Conservation (phyloP, 495 filamentous ascomycete genomes). For the Aspergillus ostianus region DNA sequence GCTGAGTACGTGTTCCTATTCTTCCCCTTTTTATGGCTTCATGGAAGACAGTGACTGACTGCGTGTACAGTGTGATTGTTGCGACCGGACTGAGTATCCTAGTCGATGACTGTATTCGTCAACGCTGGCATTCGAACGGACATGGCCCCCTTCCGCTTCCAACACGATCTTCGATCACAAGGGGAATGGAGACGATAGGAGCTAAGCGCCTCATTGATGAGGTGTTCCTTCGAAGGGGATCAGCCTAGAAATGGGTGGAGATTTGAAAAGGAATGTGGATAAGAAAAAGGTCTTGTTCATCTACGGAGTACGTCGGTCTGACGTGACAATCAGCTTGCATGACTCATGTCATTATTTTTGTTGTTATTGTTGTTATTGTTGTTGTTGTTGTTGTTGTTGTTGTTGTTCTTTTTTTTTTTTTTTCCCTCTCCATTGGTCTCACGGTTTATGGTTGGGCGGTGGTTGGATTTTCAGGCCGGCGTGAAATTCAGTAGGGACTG, state of each 20-base stretch:
- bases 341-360: neutral
- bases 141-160: constrained; percentile 53
- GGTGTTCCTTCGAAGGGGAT: constrained; percentile 63
- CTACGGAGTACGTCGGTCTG: too few species aligned
- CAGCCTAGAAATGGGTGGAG: constrained; percentile 24
- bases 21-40: neutral
- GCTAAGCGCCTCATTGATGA: constrained; percentile 76
- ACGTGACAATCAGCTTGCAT: neutral
- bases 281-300: neutral
- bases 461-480: constrained; percentile 1
- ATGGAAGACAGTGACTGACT: constrained; percentile 20
- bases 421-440: neutral
- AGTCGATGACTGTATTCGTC: constrained; percentile 88
- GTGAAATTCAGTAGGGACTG: neutral
- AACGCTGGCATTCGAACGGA: constrained; percentile 69
- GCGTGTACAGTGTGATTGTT: constrained; percentile 69
- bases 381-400: neutral
- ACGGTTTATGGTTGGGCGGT: constrained; percentile 4
- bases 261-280: neutral
- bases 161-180: constrained; percentile 57
- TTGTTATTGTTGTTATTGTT: neutral
- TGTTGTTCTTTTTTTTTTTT: constrained; percentile 6
- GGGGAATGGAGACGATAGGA: constrained; percentile 62
- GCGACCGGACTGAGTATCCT: constrained; percentile 86
- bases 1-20: constrained; percentile 74